phyloP scores from a whole-genome alignment of 495 filamentous ascomycete genomes.

The Geopyxis carbonaria region DNA sequence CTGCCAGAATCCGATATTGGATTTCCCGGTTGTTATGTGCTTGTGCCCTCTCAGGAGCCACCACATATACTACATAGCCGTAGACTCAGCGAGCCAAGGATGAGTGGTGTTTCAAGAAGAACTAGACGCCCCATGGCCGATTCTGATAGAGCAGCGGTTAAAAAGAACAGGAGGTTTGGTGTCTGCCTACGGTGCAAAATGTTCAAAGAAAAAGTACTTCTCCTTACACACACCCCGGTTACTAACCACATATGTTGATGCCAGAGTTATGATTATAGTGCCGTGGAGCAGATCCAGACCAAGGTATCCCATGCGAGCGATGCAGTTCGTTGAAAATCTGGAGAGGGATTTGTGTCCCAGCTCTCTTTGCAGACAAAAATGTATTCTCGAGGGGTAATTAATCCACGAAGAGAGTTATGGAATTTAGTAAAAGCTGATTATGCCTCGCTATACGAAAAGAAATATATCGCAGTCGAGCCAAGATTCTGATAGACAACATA shows the following conservation, averaged over 20 bases:
- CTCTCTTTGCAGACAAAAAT: constrained; percentile 21
- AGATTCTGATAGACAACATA: constrained; percentile 15
- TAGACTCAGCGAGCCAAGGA: no score
- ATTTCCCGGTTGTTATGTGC: constrained; percentile 21
- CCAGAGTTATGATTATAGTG: constrained; percentile 13
- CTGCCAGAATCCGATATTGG: no score
- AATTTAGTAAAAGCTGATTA: no score
- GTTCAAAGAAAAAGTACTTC: constrained; percentile 25
- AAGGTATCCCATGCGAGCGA: constrained; percentile 23
- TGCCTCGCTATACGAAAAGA: not conserved
- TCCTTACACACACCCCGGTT: not conserved
- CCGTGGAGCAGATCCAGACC: no score
- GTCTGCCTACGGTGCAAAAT: constrained; percentile 25
- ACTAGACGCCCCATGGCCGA: constrained; percentile 20
- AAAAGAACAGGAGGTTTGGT: constrained; percentile 20
- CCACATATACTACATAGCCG: no score
- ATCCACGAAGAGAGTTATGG: not conserved
- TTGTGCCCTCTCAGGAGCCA: no score
- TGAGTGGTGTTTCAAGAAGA: no score
- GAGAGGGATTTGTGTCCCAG: constrained; percentile 23
- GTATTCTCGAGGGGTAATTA: constrained; percentile 14
- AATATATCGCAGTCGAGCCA: constrained; percentile 12
- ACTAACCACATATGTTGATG: constrained; percentile 4
- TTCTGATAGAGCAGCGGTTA: constrained; percentile 22
- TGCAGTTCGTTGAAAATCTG: constrained; percentile 21